Percentiles rank a stretch among this genome's conserved stretches.
Conservation (phyloP, 1,284 basidiomycete genomes). For the Fistulina hepatica region DNA sequence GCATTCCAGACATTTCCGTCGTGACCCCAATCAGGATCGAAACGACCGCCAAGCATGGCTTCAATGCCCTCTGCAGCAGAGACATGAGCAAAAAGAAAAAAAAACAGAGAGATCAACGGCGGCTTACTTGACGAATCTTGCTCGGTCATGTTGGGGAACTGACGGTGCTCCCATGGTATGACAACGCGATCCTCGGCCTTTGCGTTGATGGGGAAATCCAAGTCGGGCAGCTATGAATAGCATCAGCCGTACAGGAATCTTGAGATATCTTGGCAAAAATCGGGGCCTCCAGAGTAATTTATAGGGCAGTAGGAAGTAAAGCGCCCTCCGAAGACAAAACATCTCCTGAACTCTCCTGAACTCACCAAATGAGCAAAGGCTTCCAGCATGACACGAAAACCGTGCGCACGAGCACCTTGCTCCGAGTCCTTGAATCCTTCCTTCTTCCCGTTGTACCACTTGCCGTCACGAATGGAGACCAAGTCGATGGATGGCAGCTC, state of each 20-base stretch:
- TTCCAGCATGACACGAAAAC: conserved; percentile 64
- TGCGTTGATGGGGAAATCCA: conserved; percentile 87
- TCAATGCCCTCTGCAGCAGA: not conserved
- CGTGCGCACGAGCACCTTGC: conserved; percentile 65
- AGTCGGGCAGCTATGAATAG: conserved; percentile 60
- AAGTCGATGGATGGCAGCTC: conserved; percentile 74
- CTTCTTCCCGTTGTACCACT: conserved; percentile 50
- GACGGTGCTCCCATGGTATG: conserved; percentile 74
- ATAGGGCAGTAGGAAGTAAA: no score
- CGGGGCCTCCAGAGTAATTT: no score
- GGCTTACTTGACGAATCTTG: conserved; percentile 21
- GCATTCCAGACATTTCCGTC: conserved; percentile 86
- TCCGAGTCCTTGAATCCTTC: conserved; percentile 49
- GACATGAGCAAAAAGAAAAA: no score
- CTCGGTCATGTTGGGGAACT: conserved; percentile 60
- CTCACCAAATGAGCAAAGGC: conserved; percentile 42
- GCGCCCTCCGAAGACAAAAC: no score
- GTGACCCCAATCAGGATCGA: conserved; percentile 69
- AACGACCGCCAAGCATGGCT: not conserved
- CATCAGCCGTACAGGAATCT: no score
- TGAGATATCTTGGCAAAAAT: no score
- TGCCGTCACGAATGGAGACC: conserved; percentile 62
- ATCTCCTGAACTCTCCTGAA: no score
- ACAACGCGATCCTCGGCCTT: conserved; percentile 87
- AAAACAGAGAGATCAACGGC: no score